These are phyloP conservation scores for Naganishia onofrii DNA, from an alignment of 768 basidiomycete genomes.

Conservation along the genomic window DNA sequence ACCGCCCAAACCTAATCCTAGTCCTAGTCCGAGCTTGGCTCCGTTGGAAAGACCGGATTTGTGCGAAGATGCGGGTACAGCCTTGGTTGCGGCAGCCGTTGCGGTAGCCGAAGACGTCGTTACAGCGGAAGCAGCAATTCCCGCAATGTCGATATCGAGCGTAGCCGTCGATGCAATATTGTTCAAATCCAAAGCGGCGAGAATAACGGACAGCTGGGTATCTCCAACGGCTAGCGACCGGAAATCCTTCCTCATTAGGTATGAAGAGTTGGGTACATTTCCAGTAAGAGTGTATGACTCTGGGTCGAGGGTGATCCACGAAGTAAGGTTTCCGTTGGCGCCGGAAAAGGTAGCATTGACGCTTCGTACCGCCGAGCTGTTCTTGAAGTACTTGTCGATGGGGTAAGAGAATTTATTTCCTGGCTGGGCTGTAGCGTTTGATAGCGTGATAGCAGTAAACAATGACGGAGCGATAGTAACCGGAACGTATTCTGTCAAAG, in stretches of 20 bases:
- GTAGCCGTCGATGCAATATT: conserved; percentile 33
- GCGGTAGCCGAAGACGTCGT: conserved; percentile 37
- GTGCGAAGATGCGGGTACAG: conserved; percentile 8
- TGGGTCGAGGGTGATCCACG: conserved; percentile 44
- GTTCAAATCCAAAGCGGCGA: conserved; percentile 32
- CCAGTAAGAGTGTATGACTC: conserved; percentile 41
- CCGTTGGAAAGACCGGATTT: conserved; percentile 42
- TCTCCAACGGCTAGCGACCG: conserved; percentile 11
- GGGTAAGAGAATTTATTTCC: conserved; percentile 60
- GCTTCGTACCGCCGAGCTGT: conserved; percentile 47
- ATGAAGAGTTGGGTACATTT: conserved; percentile 33
- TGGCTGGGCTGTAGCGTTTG: conserved; percentile 60
- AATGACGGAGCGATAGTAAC: conserved; percentile 70
- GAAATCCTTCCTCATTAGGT: conserved; percentile 8
- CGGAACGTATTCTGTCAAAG: conserved; percentile 53
- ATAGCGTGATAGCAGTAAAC: conserved; percentile 63
- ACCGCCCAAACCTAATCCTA: conserved; percentile 45
- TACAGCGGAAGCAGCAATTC: conserved; percentile 33
- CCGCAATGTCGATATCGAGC: conserved; percentile 35
- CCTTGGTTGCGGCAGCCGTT: conserved; percentile 26
- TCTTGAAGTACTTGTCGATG: conserved; percentile 62
- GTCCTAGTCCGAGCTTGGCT: conserved; percentile 49
- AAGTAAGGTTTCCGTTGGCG: conserved; percentile 33
- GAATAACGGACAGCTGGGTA: conserved; percentile 34
- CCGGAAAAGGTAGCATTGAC: conserved; percentile 38